Conservation (phyloP, 2,329 filamentous ascomycete species). For the Plenodomus lindquistii region DNA sequence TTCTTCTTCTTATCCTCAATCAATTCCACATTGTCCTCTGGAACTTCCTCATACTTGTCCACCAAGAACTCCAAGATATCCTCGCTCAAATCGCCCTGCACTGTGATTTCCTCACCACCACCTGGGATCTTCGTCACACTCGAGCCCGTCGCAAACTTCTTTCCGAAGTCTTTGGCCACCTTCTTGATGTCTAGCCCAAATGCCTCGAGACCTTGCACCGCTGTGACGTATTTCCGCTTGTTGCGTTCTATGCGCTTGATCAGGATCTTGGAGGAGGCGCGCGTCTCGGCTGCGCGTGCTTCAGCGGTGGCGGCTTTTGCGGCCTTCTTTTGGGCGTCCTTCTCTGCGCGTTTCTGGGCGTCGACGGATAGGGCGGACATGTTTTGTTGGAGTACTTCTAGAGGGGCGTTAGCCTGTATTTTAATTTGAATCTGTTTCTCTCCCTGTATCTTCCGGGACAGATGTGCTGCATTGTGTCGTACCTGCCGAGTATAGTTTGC, state of each 20-base stretch:
- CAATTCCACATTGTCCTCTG: constrained; percentile 92
- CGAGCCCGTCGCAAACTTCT: constrained; percentile 95
- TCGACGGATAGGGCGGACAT: constrained; percentile 85
- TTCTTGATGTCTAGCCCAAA: constrained; percentile 95
- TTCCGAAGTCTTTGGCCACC: constrained; percentile 92
- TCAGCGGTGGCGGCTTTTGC: constrained; percentile 90
- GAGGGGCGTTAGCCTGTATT: constrained; percentile 2
- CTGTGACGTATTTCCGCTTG: constrained; percentile 96
- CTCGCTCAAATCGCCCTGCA: constrained; percentile 94
- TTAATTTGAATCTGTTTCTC: not conserved
- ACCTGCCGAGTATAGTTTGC: constrained; percentile 85
- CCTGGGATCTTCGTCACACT: constrained; percentile 87
- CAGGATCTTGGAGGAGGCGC: constrained; percentile 78
- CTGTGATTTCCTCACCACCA: constrained; percentile 93
- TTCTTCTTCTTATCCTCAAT: constrained; percentile 98
- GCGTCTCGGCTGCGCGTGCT: constrained; percentile 78
- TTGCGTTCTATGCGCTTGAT: constrained; percentile 98
- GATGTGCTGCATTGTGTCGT: constrained; percentile 23
- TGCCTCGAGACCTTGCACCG: constrained; percentile 85
- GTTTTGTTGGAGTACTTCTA: constrained; percentile 74
- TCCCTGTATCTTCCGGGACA: not conserved
- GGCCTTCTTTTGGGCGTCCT: constrained; percentile 95
- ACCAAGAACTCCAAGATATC: constrained; percentile 90
- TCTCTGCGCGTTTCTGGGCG: constrained; percentile 90
- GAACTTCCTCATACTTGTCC: constrained; percentile 87